Percentiles rank a stretch among this genome's conserved stretches.
These are phyloP conservation scores for Fusarium foetens DNA, from an alignment of 2,329 filamentous ascomycete species.

Conservation along the genomic window DNA sequence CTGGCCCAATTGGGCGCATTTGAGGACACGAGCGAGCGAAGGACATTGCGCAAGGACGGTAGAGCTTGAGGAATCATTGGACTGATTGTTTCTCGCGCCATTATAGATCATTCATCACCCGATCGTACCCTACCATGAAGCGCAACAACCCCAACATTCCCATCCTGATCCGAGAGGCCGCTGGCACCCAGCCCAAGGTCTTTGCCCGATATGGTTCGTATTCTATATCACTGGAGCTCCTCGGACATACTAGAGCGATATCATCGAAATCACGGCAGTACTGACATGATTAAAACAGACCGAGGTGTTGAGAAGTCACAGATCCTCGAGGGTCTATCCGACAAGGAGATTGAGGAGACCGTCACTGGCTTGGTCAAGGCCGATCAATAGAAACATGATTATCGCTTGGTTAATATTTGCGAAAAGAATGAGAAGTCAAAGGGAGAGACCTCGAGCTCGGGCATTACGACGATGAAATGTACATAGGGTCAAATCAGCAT, in stretches of 20 bases:
- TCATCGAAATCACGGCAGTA: not conserved
- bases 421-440: conserved; percentile 9
- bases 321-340: conserved; percentile 67
- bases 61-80: not conserved
- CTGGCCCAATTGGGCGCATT: conserved; percentile 28
- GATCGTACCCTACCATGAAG: conserved; percentile 98
- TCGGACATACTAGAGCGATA: not conserved
- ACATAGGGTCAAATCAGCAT: conserved; percentile 41
- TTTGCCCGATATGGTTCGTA: conserved; percentile 90
- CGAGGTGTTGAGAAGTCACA: conserved; percentile 67
- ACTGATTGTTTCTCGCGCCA: conserved; percentile 25
- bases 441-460: not conserved
- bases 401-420: not conserved
- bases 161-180: conserved; percentile 93
- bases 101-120: conserved; percentile 83
- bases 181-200: conserved; percentile 83
- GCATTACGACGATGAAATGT: conserved; percentile 37
- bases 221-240: not conserved
- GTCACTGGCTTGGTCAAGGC: conserved; percentile 65
- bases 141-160: conserved; percentile 95
- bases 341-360: conserved; percentile 70
- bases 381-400: conserved; percentile 23
- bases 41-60: not conserved
- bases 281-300: conserved; percentile 51
- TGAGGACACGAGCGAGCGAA: not conserved